Conservation (phyloP, 1,284 basidiomycete genomes). For the Amylostereum areolatum region DNA sequence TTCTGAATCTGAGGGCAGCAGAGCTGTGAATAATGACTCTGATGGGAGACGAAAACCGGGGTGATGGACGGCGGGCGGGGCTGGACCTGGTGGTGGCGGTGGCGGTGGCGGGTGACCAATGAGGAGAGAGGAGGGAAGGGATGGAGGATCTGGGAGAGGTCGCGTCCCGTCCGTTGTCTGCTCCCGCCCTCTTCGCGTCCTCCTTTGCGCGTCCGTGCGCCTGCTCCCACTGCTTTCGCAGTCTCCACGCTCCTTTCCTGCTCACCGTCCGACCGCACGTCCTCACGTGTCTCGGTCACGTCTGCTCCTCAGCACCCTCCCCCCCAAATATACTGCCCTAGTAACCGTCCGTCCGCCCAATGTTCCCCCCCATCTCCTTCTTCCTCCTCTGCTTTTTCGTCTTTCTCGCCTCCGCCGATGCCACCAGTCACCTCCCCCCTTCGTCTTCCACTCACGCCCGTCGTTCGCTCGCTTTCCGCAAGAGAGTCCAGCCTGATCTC, state of each 20-base stretch:
- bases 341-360: not conserved
- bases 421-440: conserved; percentile 30
- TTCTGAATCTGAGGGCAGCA: too few species aligned
- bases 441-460: conserved; percentile 33
- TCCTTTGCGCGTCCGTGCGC: not conserved
- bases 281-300: too few species aligned
- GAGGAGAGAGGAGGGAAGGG: too few species aligned
- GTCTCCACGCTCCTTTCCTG: not conserved
- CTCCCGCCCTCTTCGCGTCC: too few species aligned
- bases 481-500: conserved; percentile 12
- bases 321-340: not conserved
- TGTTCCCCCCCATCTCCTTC: not conserved
- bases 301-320: too few species aligned
- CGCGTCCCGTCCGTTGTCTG: too few species aligned
- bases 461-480: conserved; percentile 28
- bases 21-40: too few species aligned
- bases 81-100: too few species aligned
- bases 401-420: conserved; percentile 19
- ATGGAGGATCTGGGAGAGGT: too few species aligned
- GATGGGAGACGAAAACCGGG: too few species aligned
- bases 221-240: not conserved
- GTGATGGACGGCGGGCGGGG: too few species aligned
- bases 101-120: too few species aligned
- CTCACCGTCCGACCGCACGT: not conserved
- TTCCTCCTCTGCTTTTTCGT: conserved; percentile 10